A percentile compares a stretch with the other conserved stretches of the same genome.
phyloP scores from a whole-genome alignment of 352 stramenopile genomes.

The Peronospora belbahrii region DNA sequence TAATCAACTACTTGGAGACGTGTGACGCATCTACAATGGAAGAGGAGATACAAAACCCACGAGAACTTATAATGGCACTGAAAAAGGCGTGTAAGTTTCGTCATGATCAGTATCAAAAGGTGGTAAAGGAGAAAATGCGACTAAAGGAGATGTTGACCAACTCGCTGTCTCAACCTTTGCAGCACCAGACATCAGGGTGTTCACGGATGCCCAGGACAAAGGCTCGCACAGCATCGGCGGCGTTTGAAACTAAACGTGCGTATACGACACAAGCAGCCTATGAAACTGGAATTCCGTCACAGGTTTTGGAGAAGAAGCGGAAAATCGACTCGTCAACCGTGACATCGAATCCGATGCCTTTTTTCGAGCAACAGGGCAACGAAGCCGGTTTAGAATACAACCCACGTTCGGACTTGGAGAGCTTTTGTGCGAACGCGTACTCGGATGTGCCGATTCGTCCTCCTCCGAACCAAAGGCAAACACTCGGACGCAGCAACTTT shows the following conservation, averaged over 20 bases:
- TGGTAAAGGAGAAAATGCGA: slow-evolving; percentile 65
- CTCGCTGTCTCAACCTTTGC: slow-evolving; percentile 12
- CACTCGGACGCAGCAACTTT: slow-evolving; percentile 46
- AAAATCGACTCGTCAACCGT: slow-evolving; percentile 28
- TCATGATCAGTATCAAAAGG: slow-evolving; percentile 79
- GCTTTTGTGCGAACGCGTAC: slow-evolving; percentile 50
- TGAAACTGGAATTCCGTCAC: slow-evolving; percentile 16
- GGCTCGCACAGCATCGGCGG: slow-evolving; percentile 3
- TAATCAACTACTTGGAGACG: slow-evolving; percentile 63
- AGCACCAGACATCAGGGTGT: slow-evolving; percentile 5
- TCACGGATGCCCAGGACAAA: slow-evolving; percentile 27
- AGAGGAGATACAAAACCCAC: slow-evolving; percentile 70
- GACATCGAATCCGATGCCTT: slow-evolving; percentile 6
- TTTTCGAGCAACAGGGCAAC: slow-evolving; percentile 7
- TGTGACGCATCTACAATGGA: slow-evolving; percentile 60
- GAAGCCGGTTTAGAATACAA: slow-evolving; percentile 17
- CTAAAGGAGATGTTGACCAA: slow-evolving; percentile 64
- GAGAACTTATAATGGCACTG: slow-evolving; percentile 62
- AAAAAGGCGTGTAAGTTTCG: slow-evolving; percentile 81
- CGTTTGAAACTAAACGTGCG: slow-evolving; percentile 21
- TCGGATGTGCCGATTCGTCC: slow-evolving; percentile 55
- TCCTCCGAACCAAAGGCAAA: slow-evolving; percentile 23
- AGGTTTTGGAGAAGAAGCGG: slow-evolving; percentile 54
- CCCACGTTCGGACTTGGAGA: slow-evolving; percentile 25
- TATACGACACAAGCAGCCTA: slow-evolving; percentile 8